Base-by-base conservation (phyloP, 192 early-diverging fungal genomes). In the Allomyces arbusculus region DNA sequence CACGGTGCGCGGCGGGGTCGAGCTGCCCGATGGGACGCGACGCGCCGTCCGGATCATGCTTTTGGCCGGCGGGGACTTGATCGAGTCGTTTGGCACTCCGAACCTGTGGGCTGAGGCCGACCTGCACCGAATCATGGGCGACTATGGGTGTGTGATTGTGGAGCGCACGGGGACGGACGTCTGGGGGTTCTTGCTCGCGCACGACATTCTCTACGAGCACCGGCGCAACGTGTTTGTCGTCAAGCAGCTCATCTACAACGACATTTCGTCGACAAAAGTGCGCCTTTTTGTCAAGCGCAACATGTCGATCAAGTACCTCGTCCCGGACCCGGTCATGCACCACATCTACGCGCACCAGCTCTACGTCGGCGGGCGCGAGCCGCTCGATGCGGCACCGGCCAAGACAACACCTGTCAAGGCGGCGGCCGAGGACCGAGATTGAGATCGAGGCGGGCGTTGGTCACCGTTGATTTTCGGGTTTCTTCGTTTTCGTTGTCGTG, bases 181-280 rank as follows among this genome's bases (percentile, higher is more conserved):
- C 14, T 88, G 86, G 73, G 93, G 90, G 62, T 93, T 95, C 71
- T 70, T 99, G 68, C 76, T 99, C 10, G 83, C 88, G 9, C 87
- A 93, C 73, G 91, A 99, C 69, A 86, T 89, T 45, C 70, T 99
- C 25, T 90, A 91, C 71, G 79, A 87, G 64, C 89, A 99, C 72
- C 73, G 90, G 87, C 86, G 86, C 70, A 91, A 94, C 69, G 90
- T 99, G 14, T 83, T 85, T 64, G 86, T 95, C 43, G 89, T 97
- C 61, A 94, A 96, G 72, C 94, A 97, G 73, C 81, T 93, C 67
- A 94, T 99, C 62, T 86, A 93, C 75, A 99, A 97, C 68, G 96
- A 99, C 71, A 97, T 97, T 64, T 90, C 87, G 69, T 97, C 93
- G 8, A 96, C 94, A 23, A 95, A 96, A 75, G 91, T 99, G 50